phyloP scores from a whole-genome alignment of 2,329 filamentous ascomycete genomes.

The Colletotrichum liaoningense region DNA sequence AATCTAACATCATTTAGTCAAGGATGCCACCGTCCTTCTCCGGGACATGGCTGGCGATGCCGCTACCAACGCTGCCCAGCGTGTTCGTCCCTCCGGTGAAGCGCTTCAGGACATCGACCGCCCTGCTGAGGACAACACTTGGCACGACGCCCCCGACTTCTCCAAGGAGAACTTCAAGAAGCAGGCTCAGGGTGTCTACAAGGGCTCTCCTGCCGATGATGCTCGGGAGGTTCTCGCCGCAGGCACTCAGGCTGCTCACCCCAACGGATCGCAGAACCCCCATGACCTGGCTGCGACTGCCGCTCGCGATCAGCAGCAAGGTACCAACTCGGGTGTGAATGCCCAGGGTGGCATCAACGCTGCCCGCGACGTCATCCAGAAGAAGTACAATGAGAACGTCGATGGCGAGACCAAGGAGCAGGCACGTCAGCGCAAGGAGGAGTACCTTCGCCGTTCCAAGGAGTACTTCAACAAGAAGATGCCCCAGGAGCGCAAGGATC shows the following conservation, averaged over 20 bases:
- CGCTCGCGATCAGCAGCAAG: conserved; percentile 59
- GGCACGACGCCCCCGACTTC: conserved; percentile 88
- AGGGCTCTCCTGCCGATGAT: conserved; percentile 67
- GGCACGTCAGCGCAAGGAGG: conserved; percentile 54
- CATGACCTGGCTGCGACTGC: conserved; percentile 59
- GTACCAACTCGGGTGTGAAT: conserved; percentile 60
- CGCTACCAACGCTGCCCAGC: conserved; percentile 80
- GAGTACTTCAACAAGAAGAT: conserved; percentile 89
- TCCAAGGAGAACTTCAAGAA: conserved; percentile 76
- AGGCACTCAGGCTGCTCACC: conserved; percentile 68
- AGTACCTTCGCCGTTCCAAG: conserved; percentile 63
- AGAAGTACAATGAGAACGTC: conserved; percentile 71
- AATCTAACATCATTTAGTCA: conserved; percentile 59
- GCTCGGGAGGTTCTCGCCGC: conserved; percentile 69
- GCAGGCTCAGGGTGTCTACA: conserved; percentile 73
- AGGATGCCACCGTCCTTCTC: conserved; percentile 82
- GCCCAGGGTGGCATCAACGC: conserved; percentile 58
- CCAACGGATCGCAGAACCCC: conserved; percentile 64
- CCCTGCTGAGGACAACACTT: conserved; percentile 91
- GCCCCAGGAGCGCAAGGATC: conserved; percentile 91
- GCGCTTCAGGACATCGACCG: conserved; percentile 80
- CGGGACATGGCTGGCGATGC: conserved; percentile 94
- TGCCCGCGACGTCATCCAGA: conserved; percentile 58
- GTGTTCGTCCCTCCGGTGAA: conserved; percentile 82
- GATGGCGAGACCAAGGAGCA: conserved; percentile 72